Evolutionary conservation across 1,139 yeast species (phyloP), one percentile per base, ranked within the genome.

Genomic region (Saccharomyces hybrid): DNA sequence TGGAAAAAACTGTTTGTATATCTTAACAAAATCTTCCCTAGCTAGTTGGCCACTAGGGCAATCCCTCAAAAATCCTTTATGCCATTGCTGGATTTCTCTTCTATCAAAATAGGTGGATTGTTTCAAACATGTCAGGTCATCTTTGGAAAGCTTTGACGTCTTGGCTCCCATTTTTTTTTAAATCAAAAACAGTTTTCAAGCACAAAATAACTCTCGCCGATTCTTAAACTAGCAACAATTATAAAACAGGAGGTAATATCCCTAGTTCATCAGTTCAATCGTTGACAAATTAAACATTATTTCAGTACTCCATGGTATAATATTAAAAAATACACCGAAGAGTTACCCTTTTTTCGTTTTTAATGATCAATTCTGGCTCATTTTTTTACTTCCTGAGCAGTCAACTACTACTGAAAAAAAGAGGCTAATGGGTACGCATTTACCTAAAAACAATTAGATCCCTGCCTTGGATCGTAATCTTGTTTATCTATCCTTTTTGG

Each of bases 11-110:
- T 93, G 98, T 70, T 88, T 89, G 74, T 90, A 95, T 23, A 93
- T 91, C 70, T 88, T 88, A 61, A 88, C 84, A 70, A 95, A 90
- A 68, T 93, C 98, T 53, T 86, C 88, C 66, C 86, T 87, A 8
- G 90, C 82, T 48, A 95, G 76, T 67, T 86, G 93, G 0, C 99
- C 99, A 49, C 83, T 78, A 0, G 98, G 98, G 70, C 97, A 91
- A 67, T 95, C 99, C 66, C 97, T 79, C 50, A 87, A 76, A 65
- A 93, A 93, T 3, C 98, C 98, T 70, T 90, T 91, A 70, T 91
- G 93, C 99, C 99, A 93, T 68, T 91, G 99, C 70, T 93, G 98
- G 52, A 95, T 81, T 69, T 95, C 99, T 61, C 96, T 78, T 56
- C 93, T 83, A 68, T 93, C 97, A 69, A 95, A 95, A 68, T 89